Base-by-base conservation (phyloP, 2,329 filamentous ascomycete species). In the Colletotrichum spinosum region DNA sequence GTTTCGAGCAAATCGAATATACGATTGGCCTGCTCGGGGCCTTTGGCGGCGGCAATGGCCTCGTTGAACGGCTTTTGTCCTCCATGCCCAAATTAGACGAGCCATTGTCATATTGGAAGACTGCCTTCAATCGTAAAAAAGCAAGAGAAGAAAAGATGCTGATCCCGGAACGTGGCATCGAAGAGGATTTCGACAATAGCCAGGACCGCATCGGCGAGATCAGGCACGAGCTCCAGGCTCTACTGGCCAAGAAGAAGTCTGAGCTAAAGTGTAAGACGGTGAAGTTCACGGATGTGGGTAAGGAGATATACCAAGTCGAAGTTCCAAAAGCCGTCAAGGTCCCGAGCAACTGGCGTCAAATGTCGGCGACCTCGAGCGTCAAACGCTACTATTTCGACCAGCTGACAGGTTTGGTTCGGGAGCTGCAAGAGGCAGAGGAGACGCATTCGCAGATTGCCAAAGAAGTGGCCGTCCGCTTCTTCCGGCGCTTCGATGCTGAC, bases 1-100 rank as follows among this genome's bases (percentile, higher is more conserved):
- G 96, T 0, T 99, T 97, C 71, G 96, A 98, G 80, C 95, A 97
- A 78, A 98, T 99, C 50, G 94, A 97, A 68, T 96, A 97, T 76
- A 97, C 94, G 1, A 93, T 97, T 85, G 87, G 88, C 55, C 84
- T 98, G 25, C 85, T 98, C 1, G 84, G 86, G 51, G 85, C 90
- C 8, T 92, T 92, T 71, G 88, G 90, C 57, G 87, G 90, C n/a
- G 92, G 91, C 2, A 90, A 93, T 54, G 92, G 93, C 2, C 85
- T 98, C 3, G 91, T 99, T 46, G 92, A 94, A 62, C 90, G 94
- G 57, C 86, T 99, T 44, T 88, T 98, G 48, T 80, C 87, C 0
- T 86, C 90, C 1, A 97, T 99, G 94, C 96, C 96, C 0, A 87
- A 97, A 72, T 86, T 99, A 3, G 84, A 84, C 17, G 85, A 89